Evolutionary conservation across 1,284 basidiomycete genomes (phyloP).

Genomic region (Ceratobasidium papillatum): DNA sequence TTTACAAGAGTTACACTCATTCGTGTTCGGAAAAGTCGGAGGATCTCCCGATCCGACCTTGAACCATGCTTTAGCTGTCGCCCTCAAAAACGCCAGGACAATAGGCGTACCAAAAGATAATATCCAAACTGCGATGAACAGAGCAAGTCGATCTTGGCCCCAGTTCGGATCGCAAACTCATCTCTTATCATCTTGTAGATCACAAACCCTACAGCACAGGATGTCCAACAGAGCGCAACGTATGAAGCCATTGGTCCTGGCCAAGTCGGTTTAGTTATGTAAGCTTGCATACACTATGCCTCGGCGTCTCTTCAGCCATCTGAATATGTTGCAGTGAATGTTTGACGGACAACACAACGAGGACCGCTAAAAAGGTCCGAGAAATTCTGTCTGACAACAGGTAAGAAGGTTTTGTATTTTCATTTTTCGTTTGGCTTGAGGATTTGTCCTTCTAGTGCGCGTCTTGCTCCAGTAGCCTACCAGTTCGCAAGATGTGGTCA

Average conservation of each 20-base stretch:
- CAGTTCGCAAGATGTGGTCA: slow-evolving; percentile 30
- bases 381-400: slow-evolving; percentile 28
- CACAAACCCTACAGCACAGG: slow-evolving; percentile 28
- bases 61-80: slow-evolving; percentile 38
- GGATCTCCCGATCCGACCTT: slow-evolving; percentile 37
- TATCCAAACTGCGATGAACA: slow-evolving; percentile 31
- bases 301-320: not conserved
- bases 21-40: not conserved
- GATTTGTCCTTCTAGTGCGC: slow-evolving; percentile 6
- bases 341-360: slow-evolving; percentile 31
- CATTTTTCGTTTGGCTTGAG: not conserved
- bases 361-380: slow-evolving; percentile 37
- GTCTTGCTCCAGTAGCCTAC: slow-evolving; percentile 39
- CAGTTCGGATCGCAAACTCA: not conserved
- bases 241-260: slow-evolving; percentile 42
- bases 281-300: not conserved
- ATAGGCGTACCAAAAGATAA: slow-evolving; percentile 41
- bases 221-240: slow-evolving; percentile 17
- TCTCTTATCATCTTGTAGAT: slow-evolving; percentile 16
- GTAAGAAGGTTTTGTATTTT: slow-evolving; percentile 1
- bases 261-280: slow-evolving; percentile 38
- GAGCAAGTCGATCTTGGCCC: not conserved
- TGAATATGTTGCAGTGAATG: slow-evolving; percentile 34
- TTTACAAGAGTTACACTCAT: not conserved
- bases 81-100: slow-evolving; percentile 29